Base-by-base conservation (phyloP, 2,329 filamentous ascomycete genomes). In the Rhinocladiella mackenziei region DNA sequence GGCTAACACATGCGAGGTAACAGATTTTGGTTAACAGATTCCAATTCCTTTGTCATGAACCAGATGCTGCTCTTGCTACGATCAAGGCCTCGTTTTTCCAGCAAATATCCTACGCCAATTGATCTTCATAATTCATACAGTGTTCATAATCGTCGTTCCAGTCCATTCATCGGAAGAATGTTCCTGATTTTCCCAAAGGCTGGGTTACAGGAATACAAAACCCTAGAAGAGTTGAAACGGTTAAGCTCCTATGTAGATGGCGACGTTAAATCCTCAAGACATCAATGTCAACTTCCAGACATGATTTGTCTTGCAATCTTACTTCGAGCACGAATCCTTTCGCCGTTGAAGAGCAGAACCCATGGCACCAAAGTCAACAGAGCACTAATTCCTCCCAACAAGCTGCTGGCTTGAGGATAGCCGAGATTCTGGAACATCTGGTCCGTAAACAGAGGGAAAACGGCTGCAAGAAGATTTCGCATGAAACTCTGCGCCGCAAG, bases 401-500 rank as follows among this genome's bases (percentile, higher is more conserved):
- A 61, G 50, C 79, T 86, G 2, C 83, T 85, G 0, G 86, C 88
- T 1, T 75, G 79, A 5, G 77, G 77, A 56, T 83, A 81, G 0
- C 84, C 84, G 30, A 96, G 67, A 5, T 80, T 78, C 1, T 66
- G 73, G 59, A 92, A 95, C 73, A 96, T 77, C 36, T 79, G 71
- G 2, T 72, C 70, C 0, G 86, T 87, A 10, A 94, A 77, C 1
- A 95, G 70, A 0, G 89, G 89, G 52, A 96, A 94, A 0, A 81
- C 66, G 2, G 88, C 89, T 6, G 83, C 88, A 0, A 95, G 69
- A 2, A 95, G 71, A 61, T 95, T 96, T 8, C 89, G 78, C 66
- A 86, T 91, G 62, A 86, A 94, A 11, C 80, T 84, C 68, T 95
- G 88, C 1, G 89, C 87, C 0, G 89, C 89, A 4, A 95, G 70